phyloP scores from a whole-genome alignment of 1,284 basidiomycete species.

The Rhodotorula sp. region DNA sequence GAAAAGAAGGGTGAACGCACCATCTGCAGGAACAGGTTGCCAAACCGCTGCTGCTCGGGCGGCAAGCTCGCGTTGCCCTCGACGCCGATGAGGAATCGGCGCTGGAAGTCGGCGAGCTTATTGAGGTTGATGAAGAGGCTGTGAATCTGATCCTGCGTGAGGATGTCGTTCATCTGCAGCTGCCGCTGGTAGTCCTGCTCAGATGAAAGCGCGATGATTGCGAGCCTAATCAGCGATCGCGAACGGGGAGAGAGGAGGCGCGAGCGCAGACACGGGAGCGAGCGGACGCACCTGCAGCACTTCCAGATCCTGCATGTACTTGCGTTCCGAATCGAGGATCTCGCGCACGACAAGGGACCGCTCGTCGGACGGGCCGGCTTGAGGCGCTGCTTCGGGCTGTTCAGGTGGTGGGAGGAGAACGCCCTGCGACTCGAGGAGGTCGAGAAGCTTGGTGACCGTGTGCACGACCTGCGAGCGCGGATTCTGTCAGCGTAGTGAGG shows the following conservation, averaged over 20 bases:
- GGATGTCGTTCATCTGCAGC: conserved; percentile 75
- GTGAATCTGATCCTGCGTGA: conserved; percentile 93
- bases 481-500: background rate
- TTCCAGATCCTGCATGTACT: conserved; percentile 97
- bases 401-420: conserved; percentile 55
- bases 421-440: conserved; percentile 72
- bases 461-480: conserved; percentile 70
- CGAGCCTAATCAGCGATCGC: background rate
- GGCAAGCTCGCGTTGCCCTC: conserved; percentile 77
- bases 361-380: conserved; percentile 56
- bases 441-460: conserved; percentile 84
- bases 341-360: conserved; percentile 79
- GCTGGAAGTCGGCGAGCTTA: conserved; percentile 93
- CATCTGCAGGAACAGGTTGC: conserved; percentile 63
- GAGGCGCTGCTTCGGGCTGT: background rate
- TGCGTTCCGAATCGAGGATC: conserved; percentile 90
- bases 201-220: too few relatives aligned
- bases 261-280: background rate
- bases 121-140: conserved; percentile 93
- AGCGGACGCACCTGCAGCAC: conserved; percentile 76
- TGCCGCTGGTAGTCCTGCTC: conserved; percentile 52
- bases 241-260: background rate
- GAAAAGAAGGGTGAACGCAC: conserved; percentile 49
- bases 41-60: conserved; percentile 63
- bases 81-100: conserved; percentile 91